A percentile compares a stretch with the other conserved stretches of the same genome.
phyloP scores from a whole-genome alignment of 805 yeast genomes.

The Ogataea ganodermae region DNA sequence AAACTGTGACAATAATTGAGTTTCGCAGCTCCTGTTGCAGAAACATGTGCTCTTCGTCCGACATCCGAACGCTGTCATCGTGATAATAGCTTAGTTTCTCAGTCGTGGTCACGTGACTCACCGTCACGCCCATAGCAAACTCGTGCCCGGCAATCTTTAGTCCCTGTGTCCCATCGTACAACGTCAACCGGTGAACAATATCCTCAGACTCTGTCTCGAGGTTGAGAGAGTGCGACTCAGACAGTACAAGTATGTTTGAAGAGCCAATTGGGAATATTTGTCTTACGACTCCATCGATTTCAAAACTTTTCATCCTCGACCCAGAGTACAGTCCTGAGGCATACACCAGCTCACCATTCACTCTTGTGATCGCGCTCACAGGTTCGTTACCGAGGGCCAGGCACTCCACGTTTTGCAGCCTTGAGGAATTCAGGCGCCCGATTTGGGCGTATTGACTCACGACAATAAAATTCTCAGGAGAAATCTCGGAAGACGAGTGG shows the following conservation, averaged over 20 bases:
- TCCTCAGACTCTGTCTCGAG: slow-evolving; percentile 6
- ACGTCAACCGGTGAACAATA: background rate
- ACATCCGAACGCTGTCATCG: slow-evolving; percentile 10
- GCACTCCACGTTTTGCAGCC: background rate
- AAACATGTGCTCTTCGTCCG: slow-evolving; percentile 7
- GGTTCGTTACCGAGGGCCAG: background rate
- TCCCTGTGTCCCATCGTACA: slow-evolving; percentile 1
- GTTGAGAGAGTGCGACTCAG: slow-evolving; percentile 10
- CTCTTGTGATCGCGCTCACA: slow-evolving; percentile 1
- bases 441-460: slow-evolving; percentile 4
- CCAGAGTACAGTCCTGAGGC: background rate
- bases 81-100: slow-evolving; percentile 4
- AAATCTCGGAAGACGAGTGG: background rate
- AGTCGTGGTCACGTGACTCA: slow-evolving; percentile 12
- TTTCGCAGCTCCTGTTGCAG: slow-evolving; percentile 2
- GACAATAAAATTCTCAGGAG: background rate
- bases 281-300: slow-evolving; percentile 8
- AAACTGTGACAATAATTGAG: slow-evolving; percentile 19
- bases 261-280: background rate
- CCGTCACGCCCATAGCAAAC: slow-evolving; percentile 19
- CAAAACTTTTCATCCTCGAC: background rate
- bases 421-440: background rate
- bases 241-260: slow-evolving; percentile 6
- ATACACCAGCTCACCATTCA: background rate
- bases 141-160: slow-evolving; percentile 11